These are phyloP conservation scores for Arthrobotrys iridis DNA, from an alignment of 2,329 filamentous ascomycete genomes.

Conservation along the genomic window DNA sequence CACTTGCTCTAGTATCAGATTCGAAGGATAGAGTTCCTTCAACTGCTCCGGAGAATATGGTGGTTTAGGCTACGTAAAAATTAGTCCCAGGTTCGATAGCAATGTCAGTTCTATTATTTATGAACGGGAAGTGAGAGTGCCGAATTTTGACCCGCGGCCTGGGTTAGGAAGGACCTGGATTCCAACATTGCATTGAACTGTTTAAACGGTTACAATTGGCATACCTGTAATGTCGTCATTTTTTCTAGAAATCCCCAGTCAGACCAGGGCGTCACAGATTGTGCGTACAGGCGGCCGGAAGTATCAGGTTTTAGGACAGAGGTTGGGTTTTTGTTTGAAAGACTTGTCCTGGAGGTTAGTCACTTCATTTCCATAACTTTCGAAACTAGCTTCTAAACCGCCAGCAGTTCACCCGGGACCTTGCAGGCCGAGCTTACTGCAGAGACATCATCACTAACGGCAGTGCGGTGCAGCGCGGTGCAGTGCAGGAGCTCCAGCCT, in stretches of 20 bases:
- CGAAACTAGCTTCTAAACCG: not conserved
- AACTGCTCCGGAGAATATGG: slow-evolving; percentile 86
- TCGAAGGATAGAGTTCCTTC: slow-evolving; percentile 78
- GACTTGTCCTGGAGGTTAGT: slow-evolving; percentile 5
- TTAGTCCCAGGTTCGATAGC: not conserved
- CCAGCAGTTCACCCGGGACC: slow-evolving; percentile 8
- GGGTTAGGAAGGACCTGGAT: not conserved
- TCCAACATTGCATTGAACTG: not conserved
- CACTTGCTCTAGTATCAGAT: slow-evolving; percentile 84
- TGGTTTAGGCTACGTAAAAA: slow-evolving; percentile 68
- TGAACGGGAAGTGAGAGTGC: not conserved
- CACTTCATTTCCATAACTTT: not conserved
- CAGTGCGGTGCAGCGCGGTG: too few species aligned
- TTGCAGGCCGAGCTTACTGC: slow-evolving; percentile 44
- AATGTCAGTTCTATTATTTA: not conserved
- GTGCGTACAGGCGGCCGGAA: not conserved
- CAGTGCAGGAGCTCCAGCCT: not conserved
- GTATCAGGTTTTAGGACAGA: slow-evolving; percentile 1
- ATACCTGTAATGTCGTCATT: slow-evolving; percentile 20
- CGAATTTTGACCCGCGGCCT: slow-evolving; percentile 1
- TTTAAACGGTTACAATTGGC: not conserved
- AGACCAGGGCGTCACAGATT: not conserved
- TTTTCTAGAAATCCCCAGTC: slow-evolving; percentile 2
- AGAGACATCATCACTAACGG: slow-evolving; percentile 23
- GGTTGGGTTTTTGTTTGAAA: not conserved